Evolutionary conservation across 176 grass and related monocot species (phyloP), one percentile per base, ranked within the genome.

Genomic region (Miscanthus lutarioriparius): DNA sequence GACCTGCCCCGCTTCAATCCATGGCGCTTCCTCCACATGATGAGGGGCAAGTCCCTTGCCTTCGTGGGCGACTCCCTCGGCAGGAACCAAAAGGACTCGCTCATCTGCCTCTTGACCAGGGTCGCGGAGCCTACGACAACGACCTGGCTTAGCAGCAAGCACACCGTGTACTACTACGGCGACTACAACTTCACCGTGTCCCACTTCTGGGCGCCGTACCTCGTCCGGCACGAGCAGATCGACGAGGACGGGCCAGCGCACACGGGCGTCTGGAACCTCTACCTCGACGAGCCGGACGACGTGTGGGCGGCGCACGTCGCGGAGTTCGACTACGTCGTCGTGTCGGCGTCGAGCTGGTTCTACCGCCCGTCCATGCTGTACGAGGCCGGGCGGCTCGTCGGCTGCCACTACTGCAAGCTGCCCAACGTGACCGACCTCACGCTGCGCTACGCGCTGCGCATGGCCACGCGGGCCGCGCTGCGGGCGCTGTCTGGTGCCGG

Each of bases 61-160:
- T 96, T 96, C 64, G 63, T 96, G 0, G 94, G 94, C 11, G 91
- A 96, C 73, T 96, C 94, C 16, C 59, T 96, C 6, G 94, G 86
- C 33, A 83, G 91, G 65, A 96, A 93, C 68, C 94, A 96, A 20
- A 80, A 91, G 72, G 77, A 93, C 67, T 96, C 94, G 0, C 79
- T 93, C 33, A 85, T 96, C 76, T 96, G 94, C 77, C 88, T 96
- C 82, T 27, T 96, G 4, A 78, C 89, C 12, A 84, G n/a, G n/a
- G n/a, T n/a, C 11, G n/a, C 39, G 39, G 70, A 72, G 70, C 40
- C 39, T 27, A 72, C n/a, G 38, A 56, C 19, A 1, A 41, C 70
- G 40, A 72, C 6, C 1, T 72, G 70, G 70, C 39, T 13, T 3
- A 72, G 40, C 40, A 72, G 38, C 10, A 45, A 72, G 70, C 70